Evolutionary conservation across 805 yeast species (phyloP).

Genomic region (Wickerhamiella musiphila): DNA sequence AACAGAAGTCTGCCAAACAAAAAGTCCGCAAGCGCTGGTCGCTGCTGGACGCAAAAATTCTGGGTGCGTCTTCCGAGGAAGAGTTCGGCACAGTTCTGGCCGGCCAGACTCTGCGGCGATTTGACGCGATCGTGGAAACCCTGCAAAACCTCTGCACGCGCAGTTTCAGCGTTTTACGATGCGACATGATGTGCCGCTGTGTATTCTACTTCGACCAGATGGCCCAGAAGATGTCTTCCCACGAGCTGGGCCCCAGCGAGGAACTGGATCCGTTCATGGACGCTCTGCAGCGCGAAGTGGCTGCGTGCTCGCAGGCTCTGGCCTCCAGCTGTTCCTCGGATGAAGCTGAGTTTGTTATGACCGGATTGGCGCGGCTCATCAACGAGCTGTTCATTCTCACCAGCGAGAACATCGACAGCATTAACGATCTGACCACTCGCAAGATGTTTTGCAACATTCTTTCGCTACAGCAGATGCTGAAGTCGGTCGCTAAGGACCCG

Average conservation of each 20-base stretch:
- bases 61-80: background rate
- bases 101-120: conserved; percentile 15
- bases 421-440: conserved; percentile 43
- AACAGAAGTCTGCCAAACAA: background rate
- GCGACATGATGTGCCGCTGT: conserved; percentile 37
- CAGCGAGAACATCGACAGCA: conserved; percentile 30
- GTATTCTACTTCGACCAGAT: conserved; percentile 36
- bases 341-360: conserved; percentile 22
- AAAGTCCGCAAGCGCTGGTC: conserved; percentile 20
- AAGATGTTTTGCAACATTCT: conserved; percentile 42
- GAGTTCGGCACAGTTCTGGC: conserved; percentile 7
- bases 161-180: conserved; percentile 31
- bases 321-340: conserved; percentile 18
- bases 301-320: conserved; percentile 29
- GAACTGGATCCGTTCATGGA: conserved; percentile 42
- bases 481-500: conserved; percentile 36
- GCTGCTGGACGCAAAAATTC: conserved; percentile 14
- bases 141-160: conserved; percentile 15
- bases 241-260: conserved; percentile 34
- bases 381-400: conserved; percentile 36
- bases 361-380: conserved; percentile 35
- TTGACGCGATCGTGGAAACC: conserved; percentile 15
- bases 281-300: conserved; percentile 32
- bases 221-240: conserved; percentile 33
- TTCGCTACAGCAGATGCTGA: conserved; percentile 51